Evolutionary conservation across 257 asterid genomes (phyloP).

Genomic region (Solanum dulcamara): DNA sequence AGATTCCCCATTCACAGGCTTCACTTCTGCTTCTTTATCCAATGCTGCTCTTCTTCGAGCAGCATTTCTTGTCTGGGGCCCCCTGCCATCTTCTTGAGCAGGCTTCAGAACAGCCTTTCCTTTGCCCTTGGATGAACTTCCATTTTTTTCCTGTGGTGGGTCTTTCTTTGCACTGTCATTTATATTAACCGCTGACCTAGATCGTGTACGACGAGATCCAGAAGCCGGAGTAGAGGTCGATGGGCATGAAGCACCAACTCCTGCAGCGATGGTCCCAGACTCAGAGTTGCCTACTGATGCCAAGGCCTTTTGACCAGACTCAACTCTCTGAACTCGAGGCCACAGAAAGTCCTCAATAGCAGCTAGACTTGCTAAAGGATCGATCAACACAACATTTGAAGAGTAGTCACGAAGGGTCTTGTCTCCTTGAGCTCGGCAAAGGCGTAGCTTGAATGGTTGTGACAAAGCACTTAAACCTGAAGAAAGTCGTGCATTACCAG

Average conservation of each 20-base stretch:
- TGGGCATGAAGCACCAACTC: slow-evolving; percentile 41
- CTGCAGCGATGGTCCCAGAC: slow-evolving; percentile 41
- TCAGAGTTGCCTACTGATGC: slow-evolving; percentile 52
- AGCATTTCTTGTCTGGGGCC: slow-evolving; percentile 87
- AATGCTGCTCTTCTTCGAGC: slow-evolving; percentile 71
- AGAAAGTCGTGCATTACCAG: slow-evolving; percentile 75
- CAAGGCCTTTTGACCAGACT: slow-evolving; percentile 59
- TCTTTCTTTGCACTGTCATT: slow-evolving; percentile 56
- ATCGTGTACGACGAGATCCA: slow-evolving; percentile 57
- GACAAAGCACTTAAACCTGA: slow-evolving; percentile 89
- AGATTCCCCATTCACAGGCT: slow-evolving; percentile 61
- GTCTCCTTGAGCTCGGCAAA: slow-evolving; percentile 91
- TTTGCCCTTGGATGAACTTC: slow-evolving; percentile 65
- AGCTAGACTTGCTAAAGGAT: slow-evolving; percentile 91
- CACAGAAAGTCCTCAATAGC: slow-evolving; percentile 92
- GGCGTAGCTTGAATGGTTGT: slow-evolving; percentile 92
- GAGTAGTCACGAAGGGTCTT: slow-evolving; percentile 97
- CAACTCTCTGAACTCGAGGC: slow-evolving; percentile 79
- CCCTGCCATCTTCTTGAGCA: slow-evolving; percentile 62
- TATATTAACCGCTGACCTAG: slow-evolving; percentile 56
- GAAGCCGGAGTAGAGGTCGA: slow-evolving; percentile 55
- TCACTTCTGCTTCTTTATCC: slow-evolving; percentile 67
- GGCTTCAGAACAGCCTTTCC: slow-evolving; percentile 88
- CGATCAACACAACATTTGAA: slow-evolving; percentile 80
- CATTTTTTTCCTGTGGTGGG: slow-evolving; percentile 37